phyloP scores from a whole-genome alignment of 192 early-diverging fungal genomes.

The Backusella liffmaniae region DNA sequence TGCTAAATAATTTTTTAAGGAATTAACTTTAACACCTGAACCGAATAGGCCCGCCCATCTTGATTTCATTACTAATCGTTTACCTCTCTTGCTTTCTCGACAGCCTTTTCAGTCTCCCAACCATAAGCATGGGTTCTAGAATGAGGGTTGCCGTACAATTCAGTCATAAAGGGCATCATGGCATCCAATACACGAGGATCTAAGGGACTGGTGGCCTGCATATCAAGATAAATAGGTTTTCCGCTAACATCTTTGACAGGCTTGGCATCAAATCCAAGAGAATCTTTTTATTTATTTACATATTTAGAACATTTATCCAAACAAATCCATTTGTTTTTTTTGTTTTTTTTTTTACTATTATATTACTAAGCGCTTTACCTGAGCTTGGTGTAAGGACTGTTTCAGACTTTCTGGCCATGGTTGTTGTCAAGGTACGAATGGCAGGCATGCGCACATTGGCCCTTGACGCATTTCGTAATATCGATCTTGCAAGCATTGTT shows the following conservation, averaged over 20 bases:
- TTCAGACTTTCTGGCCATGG: background rate
- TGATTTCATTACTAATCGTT: constrained; percentile 6
- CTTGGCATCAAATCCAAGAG: constrained; percentile 51
- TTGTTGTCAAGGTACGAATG: constrained; percentile 9
- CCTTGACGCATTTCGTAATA: background rate
- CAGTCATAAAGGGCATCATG: constrained; percentile 94
- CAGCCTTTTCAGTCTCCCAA: constrained; percentile 92
- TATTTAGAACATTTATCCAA: background rate
- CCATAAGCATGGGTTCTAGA: constrained; percentile 96
- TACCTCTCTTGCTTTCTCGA: constrained; percentile 86
- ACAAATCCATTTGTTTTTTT: background rate
- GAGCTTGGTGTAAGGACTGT: background rate
- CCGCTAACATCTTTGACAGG: constrained; percentile 29
- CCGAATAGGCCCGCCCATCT: background rate
- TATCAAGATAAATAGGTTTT: constrained; percentile 91
- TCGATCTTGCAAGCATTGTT: background rate
- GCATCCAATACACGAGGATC: constrained; percentile 91
- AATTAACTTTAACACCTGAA: background rate
- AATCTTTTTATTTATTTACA: constrained; percentile 25
- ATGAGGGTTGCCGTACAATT: constrained; percentile 94
- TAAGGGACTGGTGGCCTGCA: constrained; percentile 90
- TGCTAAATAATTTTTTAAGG: constrained; percentile 47
- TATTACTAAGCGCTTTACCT: background rate
- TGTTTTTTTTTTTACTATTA: background rate
- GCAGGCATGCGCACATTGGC: background rate